Base-by-base conservation (phyloP, 2,329 filamentous ascomycete species). In the Thielaviopsis populi region DNA sequence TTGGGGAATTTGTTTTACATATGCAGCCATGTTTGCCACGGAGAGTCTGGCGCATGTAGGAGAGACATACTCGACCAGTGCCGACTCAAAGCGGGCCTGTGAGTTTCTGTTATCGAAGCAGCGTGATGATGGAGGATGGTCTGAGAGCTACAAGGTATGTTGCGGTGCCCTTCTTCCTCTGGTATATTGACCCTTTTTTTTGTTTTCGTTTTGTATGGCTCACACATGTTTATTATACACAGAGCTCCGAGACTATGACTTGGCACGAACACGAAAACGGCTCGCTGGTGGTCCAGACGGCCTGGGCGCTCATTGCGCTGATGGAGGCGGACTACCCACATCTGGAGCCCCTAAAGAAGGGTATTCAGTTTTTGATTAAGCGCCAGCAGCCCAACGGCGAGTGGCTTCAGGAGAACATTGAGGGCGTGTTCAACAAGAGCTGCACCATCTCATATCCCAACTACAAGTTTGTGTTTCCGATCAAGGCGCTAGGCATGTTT, bases 381-480 rank as follows among this genome's bases (percentile, higher is more conserved):
- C 82, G 92, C 59, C 94, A 99, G 76, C 86, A 90, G 73, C 72
- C 78, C 2, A 96, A 96, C 71, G 94, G 94, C 41, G 91, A 96
- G 76, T 99, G 94, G 94, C 73, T 88, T 68, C 91, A 96, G 72
- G 94, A 97, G 74, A 86, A 88, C 0, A 97, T 99, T 69, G 94
- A 99, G 74, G 94, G 94, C 1, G 94, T 99, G 11, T 99, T 99
- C 76, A 99, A 99, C 76, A 96, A 96, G 78, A 94, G 86, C 70
- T 97, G 92, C 79, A 97, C 96, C 90, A 99, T 99, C 68, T 94
- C 90, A 0, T 99, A 99, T 72, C 92, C 92, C 53, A 99, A 99
- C 78, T 99, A 99, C 79, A 99, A 97, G 78, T 94, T 96, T 73
- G 88, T 87, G 65, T 99, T 96, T 75, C 86, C 92, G 0, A 88